Conservation (phyloP, 2,329 filamentous ascomycete species). For the Lecanicillium sp. region DNA sequence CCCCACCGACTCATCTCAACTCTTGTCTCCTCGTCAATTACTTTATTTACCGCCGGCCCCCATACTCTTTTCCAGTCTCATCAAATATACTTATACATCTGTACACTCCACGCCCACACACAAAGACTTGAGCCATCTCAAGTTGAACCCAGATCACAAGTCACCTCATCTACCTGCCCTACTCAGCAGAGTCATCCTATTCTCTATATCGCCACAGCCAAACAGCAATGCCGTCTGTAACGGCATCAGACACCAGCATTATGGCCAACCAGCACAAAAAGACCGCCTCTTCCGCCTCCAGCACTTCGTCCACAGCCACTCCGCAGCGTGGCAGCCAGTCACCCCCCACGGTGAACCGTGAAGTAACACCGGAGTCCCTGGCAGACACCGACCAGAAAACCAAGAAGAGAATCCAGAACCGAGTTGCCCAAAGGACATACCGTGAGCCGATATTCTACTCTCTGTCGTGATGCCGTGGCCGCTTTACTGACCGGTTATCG, state of each 20-base stretch:
- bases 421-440: constrained; percentile 27
- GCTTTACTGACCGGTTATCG: not conserved
- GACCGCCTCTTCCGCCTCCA: constrained; percentile 10
- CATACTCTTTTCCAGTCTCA: not conserved
- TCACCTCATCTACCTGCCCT: not conserved
- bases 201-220: not conserved
- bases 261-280: constrained; percentile 6
- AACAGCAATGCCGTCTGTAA: constrained; percentile 6
- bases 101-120: not conserved
- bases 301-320: constrained; percentile 8
- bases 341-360: constrained; percentile 5
- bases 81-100: constrained; percentile 8
- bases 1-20: constrained; percentile 14
- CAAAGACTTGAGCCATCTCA: too few relatives aligned
- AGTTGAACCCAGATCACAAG: too few relatives aligned
- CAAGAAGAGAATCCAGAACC: constrained; percentile 29
- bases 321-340: constrained; percentile 8
- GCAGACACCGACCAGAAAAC: constrained; percentile 19
- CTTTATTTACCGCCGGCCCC: constrained; percentile 10
- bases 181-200: not conserved
- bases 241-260: not conserved
- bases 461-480: not conserved
- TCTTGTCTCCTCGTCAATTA: constrained; percentile 6
- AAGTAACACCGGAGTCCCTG: constrained; percentile 4
- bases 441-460: constrained; percentile 21